Percentiles rank a stretch among this genome's conserved stretches.
phyloP scores from a whole-genome alignment of 2,329 filamentous ascomycete species.

The Xylariaceae sp. region DNA sequence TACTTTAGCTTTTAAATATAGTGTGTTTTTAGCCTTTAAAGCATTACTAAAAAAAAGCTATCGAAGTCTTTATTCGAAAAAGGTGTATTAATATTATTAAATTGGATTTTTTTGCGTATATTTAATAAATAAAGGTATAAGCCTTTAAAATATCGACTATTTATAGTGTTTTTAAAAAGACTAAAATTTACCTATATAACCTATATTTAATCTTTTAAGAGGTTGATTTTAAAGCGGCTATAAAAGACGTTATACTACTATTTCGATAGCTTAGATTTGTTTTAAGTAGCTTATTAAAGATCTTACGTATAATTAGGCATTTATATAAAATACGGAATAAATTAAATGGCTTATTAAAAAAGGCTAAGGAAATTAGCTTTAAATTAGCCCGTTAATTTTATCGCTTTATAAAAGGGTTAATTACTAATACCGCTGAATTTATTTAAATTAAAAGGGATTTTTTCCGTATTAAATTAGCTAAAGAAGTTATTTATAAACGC shows the following conservation, averaged over 20 bases:
- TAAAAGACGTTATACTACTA: background rate
- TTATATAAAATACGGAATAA: no score
- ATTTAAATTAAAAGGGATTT: background rate
- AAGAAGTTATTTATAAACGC: background rate
- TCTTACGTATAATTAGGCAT: no score
- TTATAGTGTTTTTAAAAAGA: background rate
- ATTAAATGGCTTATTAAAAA: background rate
- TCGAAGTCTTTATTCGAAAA: background rate
- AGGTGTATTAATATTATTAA: background rate
- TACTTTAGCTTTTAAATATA: background rate
- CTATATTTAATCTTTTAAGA: background rate
- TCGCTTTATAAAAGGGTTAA: background rate
- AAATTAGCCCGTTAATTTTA: background rate
- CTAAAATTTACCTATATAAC: background rate
- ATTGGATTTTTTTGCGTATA: background rate
- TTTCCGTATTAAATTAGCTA: background rate
- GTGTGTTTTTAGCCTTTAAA: background rate
- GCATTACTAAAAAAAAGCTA: background rate
- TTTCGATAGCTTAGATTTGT: background rate
- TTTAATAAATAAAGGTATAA: background rate
- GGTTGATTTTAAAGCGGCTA: no score
- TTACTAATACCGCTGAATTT: background rate
- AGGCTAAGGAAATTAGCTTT: background rate
- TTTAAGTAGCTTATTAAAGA: background rate
- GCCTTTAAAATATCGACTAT: background rate